Evolutionary conservation across 805 yeast species (phyloP), one percentile per base, ranked within the genome.

Genomic region (Metschnikowia colocasiae): DNA sequence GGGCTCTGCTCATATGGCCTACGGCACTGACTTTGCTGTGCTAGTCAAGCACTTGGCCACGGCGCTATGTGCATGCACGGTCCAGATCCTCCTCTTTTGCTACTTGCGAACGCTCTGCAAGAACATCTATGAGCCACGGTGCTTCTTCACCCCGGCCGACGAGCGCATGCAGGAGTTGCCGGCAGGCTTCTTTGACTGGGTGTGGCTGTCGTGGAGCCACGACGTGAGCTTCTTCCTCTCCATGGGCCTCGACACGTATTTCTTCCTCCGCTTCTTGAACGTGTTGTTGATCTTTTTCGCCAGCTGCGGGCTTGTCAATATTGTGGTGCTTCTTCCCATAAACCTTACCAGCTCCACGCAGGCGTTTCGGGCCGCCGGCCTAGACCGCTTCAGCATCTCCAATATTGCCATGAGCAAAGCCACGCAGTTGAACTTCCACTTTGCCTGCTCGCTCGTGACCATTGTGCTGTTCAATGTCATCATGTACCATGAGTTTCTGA

Each of bases 211-310:
- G 0, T 45, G 79, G 25, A 51, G 58, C 7, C 59, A 64, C 18
- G 71, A 73, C 1, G 65, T 79, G 4, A 67, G 70, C 7, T 65
- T 68, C 25, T 82, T 79, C 55, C 59, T 73, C 23, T 62, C 69
- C 1, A 64, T 76, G 50, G 95, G 96, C 0, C 60, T 87, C 6
- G 96, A 89, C 61, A 81, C 90, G 0, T 87, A 84, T 60, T 82
- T 84, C 58, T 83, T 87, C 53, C 56, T 87, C 2, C 63, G 96
- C 42, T 87, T 77, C 55, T 58, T 88, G 39, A 62, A 69, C 41
- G 65, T 83, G 4, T 57, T 85, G 9, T 58, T 80, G 27, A 50
- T 75, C 1, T 69, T 83, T 39, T 84, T 83, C 57, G 55, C 68
- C 1, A 71, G 75, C 0, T 61, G 84, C 19, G 82, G 87, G 0